Conservation (phyloP, 352 stramenopile genomes). For the Phytophthora lateralis region DNA sequence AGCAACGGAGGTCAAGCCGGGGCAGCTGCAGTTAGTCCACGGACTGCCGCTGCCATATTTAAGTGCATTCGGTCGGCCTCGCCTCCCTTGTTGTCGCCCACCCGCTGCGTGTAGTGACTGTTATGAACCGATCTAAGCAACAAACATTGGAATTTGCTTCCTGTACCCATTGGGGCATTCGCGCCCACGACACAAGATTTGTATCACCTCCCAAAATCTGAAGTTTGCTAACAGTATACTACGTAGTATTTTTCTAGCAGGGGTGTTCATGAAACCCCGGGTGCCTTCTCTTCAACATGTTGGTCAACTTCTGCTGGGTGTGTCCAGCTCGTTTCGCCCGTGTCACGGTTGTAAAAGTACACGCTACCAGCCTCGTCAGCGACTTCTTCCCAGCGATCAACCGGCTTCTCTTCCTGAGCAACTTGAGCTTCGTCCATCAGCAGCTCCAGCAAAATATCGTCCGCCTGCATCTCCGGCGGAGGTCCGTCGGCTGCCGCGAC, state of each 20-base stretch:
- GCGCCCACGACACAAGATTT: no score
- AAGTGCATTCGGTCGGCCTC: conserved; percentile 21
- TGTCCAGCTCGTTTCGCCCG: conserved; percentile 71
- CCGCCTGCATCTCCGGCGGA: conserved; percentile 67
- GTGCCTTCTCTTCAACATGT: background rate
- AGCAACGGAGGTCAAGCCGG: conserved; percentile 11
- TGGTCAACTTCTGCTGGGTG: conserved; percentile 16
- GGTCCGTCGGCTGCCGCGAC: conserved; percentile 50
- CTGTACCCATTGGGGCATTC: background rate
- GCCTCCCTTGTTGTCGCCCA: conserved; percentile 16
- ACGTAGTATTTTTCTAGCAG: no score
- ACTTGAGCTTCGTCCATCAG: conserved; percentile 38
- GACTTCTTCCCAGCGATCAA: conserved; percentile 70
- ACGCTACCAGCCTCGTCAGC: conserved; percentile 68
- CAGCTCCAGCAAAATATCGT: conserved; percentile 74
- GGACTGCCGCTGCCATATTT: conserved; percentile 37
- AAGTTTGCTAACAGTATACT: no score
- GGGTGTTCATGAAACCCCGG: background rate
- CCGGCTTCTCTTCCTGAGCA: background rate
- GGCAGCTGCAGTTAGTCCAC: background rate
- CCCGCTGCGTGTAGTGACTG: conserved; percentile 6
- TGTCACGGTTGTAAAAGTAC: conserved; percentile 74
- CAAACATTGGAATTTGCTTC: conserved; percentile 16
- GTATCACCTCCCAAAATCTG: no score
- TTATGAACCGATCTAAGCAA: conserved; percentile 28